Evolutionary conservation across 2,329 filamentous ascomycete genomes (phyloP).

Genomic region (Gyromitra esculenta): DNA sequence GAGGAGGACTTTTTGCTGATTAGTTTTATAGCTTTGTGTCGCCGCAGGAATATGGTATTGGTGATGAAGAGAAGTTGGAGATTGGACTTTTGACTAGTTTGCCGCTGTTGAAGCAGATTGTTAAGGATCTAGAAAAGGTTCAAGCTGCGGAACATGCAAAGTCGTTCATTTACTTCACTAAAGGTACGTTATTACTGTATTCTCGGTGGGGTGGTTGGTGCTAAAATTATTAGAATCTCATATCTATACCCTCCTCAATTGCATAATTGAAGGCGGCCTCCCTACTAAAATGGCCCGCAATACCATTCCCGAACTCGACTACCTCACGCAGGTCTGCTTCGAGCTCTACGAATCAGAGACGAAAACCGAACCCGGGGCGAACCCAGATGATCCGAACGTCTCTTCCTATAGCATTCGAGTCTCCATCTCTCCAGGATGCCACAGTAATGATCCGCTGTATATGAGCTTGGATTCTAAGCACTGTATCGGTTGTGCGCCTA

Average conservation of each 20-base stretch:
- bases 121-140: conserved; percentile 95
- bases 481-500: conserved; percentile 92
- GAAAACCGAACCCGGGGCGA: conserved; percentile 61
- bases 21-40: conserved; percentile 77
- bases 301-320: conserved; percentile 95
- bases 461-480: conserved; percentile 96
- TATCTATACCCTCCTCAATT: conserved; percentile 97
- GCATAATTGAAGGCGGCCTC: conserved; percentile 95
- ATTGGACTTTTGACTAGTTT: conserved; percentile 94
- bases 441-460: conserved; percentile 94
- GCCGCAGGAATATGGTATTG: conserved; percentile 97
- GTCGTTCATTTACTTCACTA: conserved; percentile 98
- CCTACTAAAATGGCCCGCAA: conserved; percentile 96
- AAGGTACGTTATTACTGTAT: conserved; percentile 61
- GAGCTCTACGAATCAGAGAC: conserved; percentile 97
- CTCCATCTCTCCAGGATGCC: conserved; percentile 92
- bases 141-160: conserved; percentile 94
- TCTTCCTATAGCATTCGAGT: conserved; percentile 97
- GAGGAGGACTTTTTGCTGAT: conserved; percentile 7
- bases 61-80: conserved; percentile 95
- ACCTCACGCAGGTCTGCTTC: conserved; percentile 96
- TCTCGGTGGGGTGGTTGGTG: background rate
- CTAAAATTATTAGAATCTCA: conserved; percentile 74
- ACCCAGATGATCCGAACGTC: conserved; percentile 70
- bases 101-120: conserved; percentile 93